Percentiles rank a stretch among this genome's conserved stretches.
These are phyloP conservation scores for Camelina sativa DNA, from an alignment of 345 rosid genomes.

Conservation along the genomic window DNA sequence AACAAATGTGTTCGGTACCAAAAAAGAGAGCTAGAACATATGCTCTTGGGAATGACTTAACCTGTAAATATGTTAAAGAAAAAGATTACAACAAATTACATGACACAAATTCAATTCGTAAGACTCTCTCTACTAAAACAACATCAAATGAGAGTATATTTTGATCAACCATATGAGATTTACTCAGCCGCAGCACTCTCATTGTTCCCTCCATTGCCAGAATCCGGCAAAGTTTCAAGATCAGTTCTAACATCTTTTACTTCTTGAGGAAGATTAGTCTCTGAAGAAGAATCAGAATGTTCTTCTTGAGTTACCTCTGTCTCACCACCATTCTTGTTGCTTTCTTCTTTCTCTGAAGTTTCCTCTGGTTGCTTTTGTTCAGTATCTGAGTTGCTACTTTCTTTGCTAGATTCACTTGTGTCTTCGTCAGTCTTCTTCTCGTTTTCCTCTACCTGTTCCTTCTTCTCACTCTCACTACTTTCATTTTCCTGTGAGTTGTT, in stretches of 20 bases:
- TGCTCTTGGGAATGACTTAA: constrained; percentile 20
- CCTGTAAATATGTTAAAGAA: constrained; percentile 17
- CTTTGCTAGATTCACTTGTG: constrained; percentile 30
- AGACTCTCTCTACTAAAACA: constrained; percentile 34
- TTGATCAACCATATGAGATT: constrained; percentile 1
- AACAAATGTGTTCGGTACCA: constrained; percentile 6
- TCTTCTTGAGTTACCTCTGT: constrained; percentile 48
- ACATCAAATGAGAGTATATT: constrained; percentile 5
- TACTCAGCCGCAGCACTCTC: constrained; percentile 57
- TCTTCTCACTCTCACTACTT: constrained; percentile 43
- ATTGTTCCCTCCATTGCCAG: constrained; percentile 48
- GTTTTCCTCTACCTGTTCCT: constrained; percentile 40
- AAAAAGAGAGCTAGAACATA: not conserved
- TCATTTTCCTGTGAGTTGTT: constrained; percentile 37
- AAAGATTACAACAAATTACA: constrained; percentile 38
- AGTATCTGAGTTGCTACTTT: constrained; percentile 4
- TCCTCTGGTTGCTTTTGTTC: constrained; percentile 29
- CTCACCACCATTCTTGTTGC: constrained; percentile 43
- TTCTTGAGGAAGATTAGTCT: constrained; percentile 49
- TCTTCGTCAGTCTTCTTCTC: constrained; percentile 44
- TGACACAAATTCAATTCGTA: constrained; percentile 30
- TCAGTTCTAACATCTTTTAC: constrained; percentile 61
- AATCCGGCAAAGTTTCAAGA: constrained; percentile 66
- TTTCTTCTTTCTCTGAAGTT: constrained; percentile 45
- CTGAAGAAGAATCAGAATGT: constrained; percentile 41